Percentiles rank a stretch among this genome's conserved stretches.
Conservation (phyloP, 352 stramenopile genomes). For the Pythium guiyangense region DNA sequence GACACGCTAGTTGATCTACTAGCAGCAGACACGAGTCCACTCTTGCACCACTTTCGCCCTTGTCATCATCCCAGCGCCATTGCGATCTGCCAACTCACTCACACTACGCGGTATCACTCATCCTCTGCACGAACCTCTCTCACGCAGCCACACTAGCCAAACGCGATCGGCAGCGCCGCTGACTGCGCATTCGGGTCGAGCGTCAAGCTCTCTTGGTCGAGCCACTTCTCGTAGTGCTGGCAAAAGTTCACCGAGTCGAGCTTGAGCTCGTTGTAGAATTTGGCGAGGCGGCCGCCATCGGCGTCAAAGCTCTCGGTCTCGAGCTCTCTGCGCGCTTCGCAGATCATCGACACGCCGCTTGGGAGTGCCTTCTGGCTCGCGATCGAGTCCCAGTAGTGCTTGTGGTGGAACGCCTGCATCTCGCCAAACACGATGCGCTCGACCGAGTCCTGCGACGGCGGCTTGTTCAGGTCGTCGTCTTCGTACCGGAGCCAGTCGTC, state of each 20-base stretch:
- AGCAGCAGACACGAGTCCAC: too few species aligned
- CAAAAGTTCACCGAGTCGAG: constrained; percentile 68
- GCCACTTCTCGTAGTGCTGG: constrained; percentile 85
- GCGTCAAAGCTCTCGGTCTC: constrained; percentile 43
- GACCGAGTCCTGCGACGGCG: constrained; percentile 57
- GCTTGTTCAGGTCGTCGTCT: constrained; percentile 75
- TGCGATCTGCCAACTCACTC: background rate
- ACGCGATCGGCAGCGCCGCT: constrained; percentile 56
- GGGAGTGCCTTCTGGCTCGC: constrained; percentile 44
- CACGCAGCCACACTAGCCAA: constrained; percentile 22
- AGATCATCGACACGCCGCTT: constrained; percentile 40
- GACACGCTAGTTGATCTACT: too few species aligned
- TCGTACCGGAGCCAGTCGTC: constrained; percentile 82
- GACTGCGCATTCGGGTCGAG: constrained; percentile 24
- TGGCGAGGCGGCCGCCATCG: constrained; percentile 59
- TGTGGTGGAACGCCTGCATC: constrained; percentile 85
- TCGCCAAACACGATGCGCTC: constrained; percentile 79
- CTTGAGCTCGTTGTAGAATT: constrained; percentile 64
- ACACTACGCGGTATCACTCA: background rate
- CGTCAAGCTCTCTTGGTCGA: constrained; percentile 42
- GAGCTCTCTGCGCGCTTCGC: constrained; percentile 61
- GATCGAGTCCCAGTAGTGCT: constrained; percentile 74
- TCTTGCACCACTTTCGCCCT: too few species aligned
- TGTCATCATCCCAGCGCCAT: too few species aligned
- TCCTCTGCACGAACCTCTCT: background rate